Percentiles rank a stretch among this genome's conserved stretches.
Evolutionary conservation across 352 stramenopile genomes (phyloP).

Genomic region (Thalassiosira exigua): DNA sequence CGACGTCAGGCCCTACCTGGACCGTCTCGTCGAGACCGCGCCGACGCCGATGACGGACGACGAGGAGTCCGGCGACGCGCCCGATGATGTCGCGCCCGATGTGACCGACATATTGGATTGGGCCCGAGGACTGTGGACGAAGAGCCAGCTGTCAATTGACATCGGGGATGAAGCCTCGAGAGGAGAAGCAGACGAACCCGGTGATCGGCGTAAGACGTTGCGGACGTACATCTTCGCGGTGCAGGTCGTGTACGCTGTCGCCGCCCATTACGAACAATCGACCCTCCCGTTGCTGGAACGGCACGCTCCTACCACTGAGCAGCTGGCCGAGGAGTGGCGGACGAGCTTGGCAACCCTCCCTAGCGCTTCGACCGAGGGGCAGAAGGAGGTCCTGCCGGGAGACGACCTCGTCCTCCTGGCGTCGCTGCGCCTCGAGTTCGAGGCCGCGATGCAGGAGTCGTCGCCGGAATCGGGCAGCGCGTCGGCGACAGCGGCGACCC

Average conservation of each 20-base stretch:
- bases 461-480: neutral
- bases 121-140: slow-evolving; percentile 39
- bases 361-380: slow-evolving; percentile 45
- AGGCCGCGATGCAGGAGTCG: slow-evolving; percentile 1
- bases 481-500: too few species aligned
- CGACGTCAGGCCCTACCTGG: slow-evolving; percentile 71
- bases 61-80: neutral
- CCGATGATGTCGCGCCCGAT: slow-evolving; percentile 9
- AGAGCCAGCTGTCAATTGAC: slow-evolving; percentile 33
- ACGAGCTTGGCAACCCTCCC: slow-evolving; percentile 46
- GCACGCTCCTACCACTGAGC: slow-evolving; percentile 19
- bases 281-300: slow-evolving; percentile 29
- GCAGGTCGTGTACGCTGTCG: slow-evolving; percentile 64
- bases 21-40: slow-evolving; percentile 29
- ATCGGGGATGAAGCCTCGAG: neutral
- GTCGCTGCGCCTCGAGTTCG: slow-evolving; percentile 61
- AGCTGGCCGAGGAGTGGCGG: slow-evolving; percentile 52
- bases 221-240: too few species aligned
- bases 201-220: too few species aligned
- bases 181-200: too few species aligned
- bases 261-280: slow-evolving; percentile 23
- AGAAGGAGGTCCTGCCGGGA: slow-evolving; percentile 75
- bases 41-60: too few species aligned
- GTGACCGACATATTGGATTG: slow-evolving; percentile 41
- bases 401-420: slow-evolving; percentile 78